These are phyloP conservation scores for Diversispora epigaea DNA, from an alignment of 192 early-diverging fungal genomes.

Conservation along the genomic window DNA sequence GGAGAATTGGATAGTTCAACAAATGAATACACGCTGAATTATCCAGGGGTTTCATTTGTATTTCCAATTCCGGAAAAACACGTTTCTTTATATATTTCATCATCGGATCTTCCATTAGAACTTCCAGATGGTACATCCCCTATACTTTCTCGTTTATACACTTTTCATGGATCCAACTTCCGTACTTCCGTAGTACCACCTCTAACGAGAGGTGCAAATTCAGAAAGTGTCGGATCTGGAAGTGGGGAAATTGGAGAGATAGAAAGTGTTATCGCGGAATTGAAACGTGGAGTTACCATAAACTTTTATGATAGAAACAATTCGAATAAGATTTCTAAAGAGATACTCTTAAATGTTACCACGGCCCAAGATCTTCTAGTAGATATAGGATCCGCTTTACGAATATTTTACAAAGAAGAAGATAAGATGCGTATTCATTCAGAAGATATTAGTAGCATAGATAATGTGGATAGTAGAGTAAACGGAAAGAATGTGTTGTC, in stretches of 20 bases:
- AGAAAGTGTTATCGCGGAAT: conserved; percentile 50
- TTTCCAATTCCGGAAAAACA: conserved; percentile 68
- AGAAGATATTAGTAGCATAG: conserved; percentile 36
- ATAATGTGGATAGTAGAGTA: conserved; percentile 29
- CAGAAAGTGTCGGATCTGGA: conserved; percentile 36
- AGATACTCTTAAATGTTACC: conserved; percentile 51
- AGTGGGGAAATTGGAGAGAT: conserved; percentile 44
- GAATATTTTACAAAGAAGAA: conserved; percentile 65
- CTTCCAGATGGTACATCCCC: conserved; percentile 77
- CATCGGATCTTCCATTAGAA: conserved; percentile 65
- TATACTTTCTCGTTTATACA: conserved; percentile 58
- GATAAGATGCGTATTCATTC: conserved; percentile 74
- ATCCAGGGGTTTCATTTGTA: conserved; percentile 71
- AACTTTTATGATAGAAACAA: conserved; percentile 21
- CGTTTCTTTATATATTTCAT: conserved; percentile 48
- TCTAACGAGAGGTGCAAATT: conserved; percentile 39
- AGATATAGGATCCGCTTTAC: conserved; percentile 64
- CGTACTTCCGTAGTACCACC: conserved; percentile 43
- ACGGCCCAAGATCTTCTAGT: conserved; percentile 71
- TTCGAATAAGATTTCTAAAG: background rate
- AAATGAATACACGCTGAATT: conserved; percentile 62
- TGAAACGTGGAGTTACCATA: conserved; percentile 21
- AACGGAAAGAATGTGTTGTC: background rate
- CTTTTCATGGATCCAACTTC: conserved; percentile 61
- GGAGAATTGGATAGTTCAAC: conserved; percentile 57